Base-by-base conservation (phyloP, 208 protist genomes). In the Porcisia hertigi region DNA sequence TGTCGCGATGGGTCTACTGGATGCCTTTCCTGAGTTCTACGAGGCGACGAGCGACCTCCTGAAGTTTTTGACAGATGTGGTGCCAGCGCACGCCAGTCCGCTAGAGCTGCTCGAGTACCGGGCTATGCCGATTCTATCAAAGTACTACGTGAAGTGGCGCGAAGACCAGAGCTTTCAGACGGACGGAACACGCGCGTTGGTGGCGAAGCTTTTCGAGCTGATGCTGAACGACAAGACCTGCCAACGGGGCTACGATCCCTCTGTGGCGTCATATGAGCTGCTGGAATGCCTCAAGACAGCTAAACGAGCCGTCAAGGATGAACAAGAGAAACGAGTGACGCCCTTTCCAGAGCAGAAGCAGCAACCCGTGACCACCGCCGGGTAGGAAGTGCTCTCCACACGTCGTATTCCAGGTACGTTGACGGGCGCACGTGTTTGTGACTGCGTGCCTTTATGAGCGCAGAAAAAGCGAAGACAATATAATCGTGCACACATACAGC, bases 1-100 rank as follows among this genome's bases (percentile, higher is more conserved):
- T 6, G 90, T 97, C 1, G 89, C 90, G 0, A 85, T 97, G 79
- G 93, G 93, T 54, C 66, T 97, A 20, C 41, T 97, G 2, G 93
- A 97, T 52, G 84, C 86, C 43, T 97, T 95, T 73, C 93, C 93
- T 0, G 91, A 97, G 84, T 97, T 86, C 82, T 97, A 95, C 74
- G 93, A 94, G 73, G 86, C 87, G 25, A 81, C 83, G 1, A 75
- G 85, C 16, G 91, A 94, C 43, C 49, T 97, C 54, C 75, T 97
- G 25, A 75, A 71, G 41, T 71, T 95, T 4, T 25, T 95, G 43
- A 73, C 70, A 36, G 81, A 88, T 30, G 73, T 97, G 58, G 89
- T 94, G 36, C 91, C 93, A 16, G 84, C 69, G 25, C 64, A 88
- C 65, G 85, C 93, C 18, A 70, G 80, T 47, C 88, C 91, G 55